phyloP scores from a whole-genome alignment of 805 yeast species.

The Maudiozyma turicensis region DNA sequence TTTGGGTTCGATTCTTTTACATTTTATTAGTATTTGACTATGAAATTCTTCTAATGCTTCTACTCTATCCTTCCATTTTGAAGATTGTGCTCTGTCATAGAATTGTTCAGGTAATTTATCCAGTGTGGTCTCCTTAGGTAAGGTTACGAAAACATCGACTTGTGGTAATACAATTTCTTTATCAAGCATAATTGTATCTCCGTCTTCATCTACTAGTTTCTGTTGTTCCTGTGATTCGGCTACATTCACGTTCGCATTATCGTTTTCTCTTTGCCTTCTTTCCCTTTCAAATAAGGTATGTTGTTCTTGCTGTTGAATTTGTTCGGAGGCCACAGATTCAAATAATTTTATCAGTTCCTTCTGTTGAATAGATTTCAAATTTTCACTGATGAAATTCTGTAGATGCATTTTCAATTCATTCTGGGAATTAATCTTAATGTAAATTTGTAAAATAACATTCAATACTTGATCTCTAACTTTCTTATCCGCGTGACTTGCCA shows the following conservation, averaged over 20 bases:
- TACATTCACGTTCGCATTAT: slow-evolving; percentile 3
- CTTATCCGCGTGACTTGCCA: slow-evolving; percentile 79
- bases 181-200: slow-evolving; percentile 29
- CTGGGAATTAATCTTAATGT: slow-evolving; percentile 58
- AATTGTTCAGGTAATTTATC: slow-evolving; percentile 59
- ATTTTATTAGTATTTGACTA: slow-evolving; percentile 39
- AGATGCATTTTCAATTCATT: slow-evolving; percentile 33
- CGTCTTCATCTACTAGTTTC: slow-evolving; percentile 26
- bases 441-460: slow-evolving; percentile 54
- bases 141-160: slow-evolving; percentile 38
- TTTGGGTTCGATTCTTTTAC: slow-evolving; percentile 40
- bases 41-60: slow-evolving; percentile 62
- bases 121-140: slow-evolving; percentile 60
- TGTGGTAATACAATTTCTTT: neutral
- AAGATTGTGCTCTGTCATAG: slow-evolving; percentile 41
- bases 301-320: slow-evolving; percentile 1
- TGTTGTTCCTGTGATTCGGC: no score
- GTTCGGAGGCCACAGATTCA: slow-evolving; percentile 29
- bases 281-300: slow-evolving; percentile 10
- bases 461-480: slow-evolving; percentile 77
- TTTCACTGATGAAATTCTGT: slow-evolving; percentile 50
- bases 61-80: slow-evolving; percentile 88
- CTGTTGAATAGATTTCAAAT: slow-evolving; percentile 85
- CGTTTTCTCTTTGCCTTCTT: slow-evolving; percentile 4
- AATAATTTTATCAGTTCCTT: slow-evolving; percentile 69